Percentiles rank a stretch among this genome's conserved stretches.
Evolutionary conservation across 2,329 filamentous ascomycete species (phyloP).

Genomic region (Tolypocladium amazonense): DNA sequence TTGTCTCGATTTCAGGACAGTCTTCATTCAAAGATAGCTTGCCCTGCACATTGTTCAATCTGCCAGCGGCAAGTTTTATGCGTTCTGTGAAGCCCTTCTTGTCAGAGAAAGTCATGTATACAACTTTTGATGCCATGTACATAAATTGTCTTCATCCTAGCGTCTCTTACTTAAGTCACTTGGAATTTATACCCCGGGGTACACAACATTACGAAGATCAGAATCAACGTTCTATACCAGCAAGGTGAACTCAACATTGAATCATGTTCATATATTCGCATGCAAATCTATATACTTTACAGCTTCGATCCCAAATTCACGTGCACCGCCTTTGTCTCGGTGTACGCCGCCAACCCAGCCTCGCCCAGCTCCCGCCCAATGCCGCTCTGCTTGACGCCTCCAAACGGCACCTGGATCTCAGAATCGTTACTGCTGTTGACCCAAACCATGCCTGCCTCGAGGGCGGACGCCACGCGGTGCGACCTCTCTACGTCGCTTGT

Average conservation of each 20-base stretch:
- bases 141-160: background rate
- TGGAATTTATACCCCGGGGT: background rate
- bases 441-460: constrained; percentile 51
- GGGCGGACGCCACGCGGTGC: constrained; percentile 39
- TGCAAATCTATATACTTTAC: constrained; percentile 5
- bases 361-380: constrained; percentile 34
- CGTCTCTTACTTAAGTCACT: background rate
- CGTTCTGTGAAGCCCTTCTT: background rate
- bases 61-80: background rate
- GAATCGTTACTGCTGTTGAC: constrained; percentile 37
- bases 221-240: background rate
- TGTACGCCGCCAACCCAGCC: constrained; percentile 31
- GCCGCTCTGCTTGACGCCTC: constrained; percentile 38
- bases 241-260: background rate
- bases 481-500: constrained; percentile 43
- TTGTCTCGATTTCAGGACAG: background rate
- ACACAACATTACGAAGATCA: background rate
- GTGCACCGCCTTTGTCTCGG: constrained; percentile 34
- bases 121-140: background rate
- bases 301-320: constrained; percentile 28
- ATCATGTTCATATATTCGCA: background rate
- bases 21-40: background rate
- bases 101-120: background rate
- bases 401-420: constrained; percentile 32
- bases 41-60: no score